Evolutionary conservation across 371 early-diverging fungal species (phyloP).

Genomic region (Apophysomyces sp.): DNA sequence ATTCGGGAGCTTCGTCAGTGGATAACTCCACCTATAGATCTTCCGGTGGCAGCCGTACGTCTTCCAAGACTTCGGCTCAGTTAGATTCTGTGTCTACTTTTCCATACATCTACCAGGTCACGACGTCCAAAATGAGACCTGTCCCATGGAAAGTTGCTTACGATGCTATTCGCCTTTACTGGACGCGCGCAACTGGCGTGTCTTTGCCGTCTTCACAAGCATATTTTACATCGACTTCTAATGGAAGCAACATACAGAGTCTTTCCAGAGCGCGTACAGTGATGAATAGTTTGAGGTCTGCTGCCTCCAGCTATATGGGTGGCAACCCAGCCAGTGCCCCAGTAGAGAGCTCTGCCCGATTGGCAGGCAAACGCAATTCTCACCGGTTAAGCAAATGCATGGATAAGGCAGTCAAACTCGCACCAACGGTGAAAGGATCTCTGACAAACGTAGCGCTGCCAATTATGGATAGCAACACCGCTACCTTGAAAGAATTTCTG

Average conservation of each 20-base stretch:
- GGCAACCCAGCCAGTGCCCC: neutral
- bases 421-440: slow-evolving; percentile 14
- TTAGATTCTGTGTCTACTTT: slow-evolving; percentile 8
- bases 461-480: slow-evolving; percentile 2
- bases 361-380: slow-evolving; percentile 28
- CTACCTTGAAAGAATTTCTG: slow-evolving; percentile 5
- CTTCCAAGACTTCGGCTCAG: slow-evolving; percentile 11
- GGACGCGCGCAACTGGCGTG: slow-evolving; percentile 33
- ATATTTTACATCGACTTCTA: slow-evolving; percentile 24
- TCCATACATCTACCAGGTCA: slow-evolving; percentile 40
- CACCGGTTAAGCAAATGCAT: slow-evolving; percentile 36
- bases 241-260: neutral
- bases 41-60: slow-evolving; percentile 2
- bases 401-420: slow-evolving; percentile 38
- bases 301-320: slow-evolving; percentile 24
- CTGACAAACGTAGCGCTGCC: neutral
- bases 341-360: neutral
- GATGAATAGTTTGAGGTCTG: slow-evolving; percentile 40
- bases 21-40: neutral
- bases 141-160: slow-evolving; percentile 40
- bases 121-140: slow-evolving; percentile 25
- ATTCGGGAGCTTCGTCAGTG: slow-evolving; percentile 6
- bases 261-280: slow-evolving; percentile 48
- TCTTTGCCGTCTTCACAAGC: slow-evolving; percentile 22
- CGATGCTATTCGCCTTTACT: slow-evolving; percentile 45